A percentile compares a stretch with the other conserved stretches of the same genome.
These are phyloP conservation scores for Aethionema arabicum DNA, from an alignment of 345 rosid genomes.

Conservation along the genomic window DNA sequence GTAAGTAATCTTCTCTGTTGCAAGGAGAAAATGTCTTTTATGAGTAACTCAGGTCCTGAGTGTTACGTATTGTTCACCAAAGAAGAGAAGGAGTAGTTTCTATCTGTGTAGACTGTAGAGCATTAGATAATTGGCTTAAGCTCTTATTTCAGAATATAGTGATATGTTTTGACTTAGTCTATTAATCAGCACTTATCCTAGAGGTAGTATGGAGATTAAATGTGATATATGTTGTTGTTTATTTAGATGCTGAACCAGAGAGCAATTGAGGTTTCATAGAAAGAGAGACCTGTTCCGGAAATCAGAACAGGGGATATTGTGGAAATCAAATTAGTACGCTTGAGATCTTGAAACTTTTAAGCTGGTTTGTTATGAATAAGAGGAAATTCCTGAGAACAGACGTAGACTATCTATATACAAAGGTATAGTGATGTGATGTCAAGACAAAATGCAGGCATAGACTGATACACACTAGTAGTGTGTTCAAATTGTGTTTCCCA, in stretches of 20 bases:
- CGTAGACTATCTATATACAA: conserved; percentile 74
- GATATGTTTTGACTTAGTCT: no score
- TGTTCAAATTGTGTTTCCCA: conserved; percentile 69
- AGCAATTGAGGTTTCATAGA: conserved; percentile 72
- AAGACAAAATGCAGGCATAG: conserved; percentile 86
- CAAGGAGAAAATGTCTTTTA: background rate
- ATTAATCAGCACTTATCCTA: no score
- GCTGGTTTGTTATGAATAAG: background rate
- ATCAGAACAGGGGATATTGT: conserved; percentile 80
- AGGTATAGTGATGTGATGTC: conserved; percentile 88
- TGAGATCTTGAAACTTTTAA: conserved; percentile 13
- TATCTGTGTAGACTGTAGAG: background rate
- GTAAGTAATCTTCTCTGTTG: conserved; percentile 19
- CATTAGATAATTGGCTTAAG: no score
- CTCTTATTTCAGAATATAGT: no score
- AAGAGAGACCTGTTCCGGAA: conserved; percentile 70
- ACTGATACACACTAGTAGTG: conserved; percentile 76
- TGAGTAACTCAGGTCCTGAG: background rate
- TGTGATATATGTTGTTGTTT: background rate
- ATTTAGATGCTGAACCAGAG: conserved; percentile 68
- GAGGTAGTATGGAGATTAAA: background rate
- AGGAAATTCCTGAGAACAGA: conserved; percentile 82
- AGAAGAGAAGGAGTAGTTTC: background rate
- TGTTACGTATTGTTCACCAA: background rate
- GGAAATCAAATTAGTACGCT: conserved; percentile 67